Conservation (phyloP, 148 eudicot genomes). For the Tetragonia tetragonoides region DNA sequence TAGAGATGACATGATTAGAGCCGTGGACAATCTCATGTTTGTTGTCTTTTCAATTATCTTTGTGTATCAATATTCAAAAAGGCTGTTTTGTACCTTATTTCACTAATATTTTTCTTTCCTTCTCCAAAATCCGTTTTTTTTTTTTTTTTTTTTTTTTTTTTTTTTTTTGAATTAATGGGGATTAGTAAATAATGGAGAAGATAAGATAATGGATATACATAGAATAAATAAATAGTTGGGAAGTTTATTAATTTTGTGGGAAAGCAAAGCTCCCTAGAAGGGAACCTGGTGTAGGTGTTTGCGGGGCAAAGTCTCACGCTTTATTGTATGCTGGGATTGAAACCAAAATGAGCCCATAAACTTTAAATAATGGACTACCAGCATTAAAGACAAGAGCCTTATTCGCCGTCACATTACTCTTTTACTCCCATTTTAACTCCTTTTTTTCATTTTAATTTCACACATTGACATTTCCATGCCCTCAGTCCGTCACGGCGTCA, state of each 20-base stretch:
- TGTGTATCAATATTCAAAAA: not conserved
- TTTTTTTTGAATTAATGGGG: too few species aligned
- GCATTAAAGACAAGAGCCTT: conserved; percentile 1
- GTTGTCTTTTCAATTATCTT: not conserved
- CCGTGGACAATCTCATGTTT: conserved; percentile 8
- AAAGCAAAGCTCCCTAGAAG: conserved; percentile 9
- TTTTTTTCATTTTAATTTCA: too few species aligned
- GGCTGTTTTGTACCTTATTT: too few species aligned
- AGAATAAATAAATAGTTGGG: not conserved
- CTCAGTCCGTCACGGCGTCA: too few species aligned
- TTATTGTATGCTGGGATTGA: conserved; percentile 11
- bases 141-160: too few species aligned
- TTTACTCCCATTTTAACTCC: too few species aligned
- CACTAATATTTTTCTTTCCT: not conserved
- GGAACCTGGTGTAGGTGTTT: conserved; percentile 20
- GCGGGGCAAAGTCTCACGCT: conserved; percentile 26
- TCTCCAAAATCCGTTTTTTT: too few species aligned
- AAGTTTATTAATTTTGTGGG: not conserved
- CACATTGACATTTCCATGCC: too few species aligned
- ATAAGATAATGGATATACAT: not conserved
- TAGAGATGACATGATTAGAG: not conserved
- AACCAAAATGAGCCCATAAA: conserved; percentile 14
- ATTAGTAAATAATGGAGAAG: too few species aligned
- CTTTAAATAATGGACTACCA: too few species aligned
- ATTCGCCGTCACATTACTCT: not conserved